A percentile compares a stretch with the other conserved stretches of the same genome.
These are phyloP conservation scores for Hypoxylon sp. DNA, from an alignment of 2,329 filamentous ascomycete genomes.

Conservation along the genomic window DNA sequence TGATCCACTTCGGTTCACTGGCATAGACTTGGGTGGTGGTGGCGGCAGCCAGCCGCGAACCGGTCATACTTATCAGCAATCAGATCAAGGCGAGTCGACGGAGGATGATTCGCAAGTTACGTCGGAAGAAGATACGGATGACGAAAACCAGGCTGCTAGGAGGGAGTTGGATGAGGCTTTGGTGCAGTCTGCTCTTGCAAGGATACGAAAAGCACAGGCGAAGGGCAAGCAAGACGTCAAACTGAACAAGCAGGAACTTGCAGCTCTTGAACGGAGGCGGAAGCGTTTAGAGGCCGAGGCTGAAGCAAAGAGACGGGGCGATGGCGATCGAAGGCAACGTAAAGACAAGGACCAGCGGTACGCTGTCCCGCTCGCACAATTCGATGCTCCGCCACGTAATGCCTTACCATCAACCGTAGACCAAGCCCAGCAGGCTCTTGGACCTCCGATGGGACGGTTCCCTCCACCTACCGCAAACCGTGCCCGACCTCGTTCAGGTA, in stretches of 20 bases:
- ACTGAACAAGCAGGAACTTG: conserved; percentile 82
- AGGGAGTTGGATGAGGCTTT: conserved; percentile 78
- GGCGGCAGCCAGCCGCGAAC: conserved; percentile 56
- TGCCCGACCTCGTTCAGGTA: conserved; percentile 57
- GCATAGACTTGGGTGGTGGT: conserved; percentile 66
- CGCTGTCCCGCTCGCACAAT: conserved; percentile 65
- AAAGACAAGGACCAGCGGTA: conserved; percentile 61
- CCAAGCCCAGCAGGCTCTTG: conserved; percentile 52
- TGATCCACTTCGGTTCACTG: conserved; percentile 71
- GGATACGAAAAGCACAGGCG: conserved; percentile 81
- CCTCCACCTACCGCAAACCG: conserved; percentile 59
- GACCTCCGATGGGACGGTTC: conserved; percentile 65
- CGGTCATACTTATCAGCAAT: conserved; percentile 52
- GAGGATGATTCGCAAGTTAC: conserved; percentile 64
- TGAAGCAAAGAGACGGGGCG: conserved; percentile 56
- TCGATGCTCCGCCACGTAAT: conserved; percentile 58
- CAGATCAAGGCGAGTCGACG: conserved; percentile 60
- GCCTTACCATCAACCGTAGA: conserved; percentile 54
- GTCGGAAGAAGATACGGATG: conserved; percentile 61
- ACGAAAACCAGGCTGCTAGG: conserved; percentile 68
- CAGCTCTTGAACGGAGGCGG: conserved; percentile 77
- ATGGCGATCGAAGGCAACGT: conserved; percentile 54
- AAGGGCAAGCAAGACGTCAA: conserved; percentile 83
- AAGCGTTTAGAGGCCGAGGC: conserved; percentile 68
- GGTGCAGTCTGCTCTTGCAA: conserved; percentile 80